A percentile compares a stretch with the other conserved stretches of the same genome.
phyloP scores from a whole-genome alignment of 2,329 filamentous ascomycete genomes.

The Colletotrichum graminicola region DNA sequence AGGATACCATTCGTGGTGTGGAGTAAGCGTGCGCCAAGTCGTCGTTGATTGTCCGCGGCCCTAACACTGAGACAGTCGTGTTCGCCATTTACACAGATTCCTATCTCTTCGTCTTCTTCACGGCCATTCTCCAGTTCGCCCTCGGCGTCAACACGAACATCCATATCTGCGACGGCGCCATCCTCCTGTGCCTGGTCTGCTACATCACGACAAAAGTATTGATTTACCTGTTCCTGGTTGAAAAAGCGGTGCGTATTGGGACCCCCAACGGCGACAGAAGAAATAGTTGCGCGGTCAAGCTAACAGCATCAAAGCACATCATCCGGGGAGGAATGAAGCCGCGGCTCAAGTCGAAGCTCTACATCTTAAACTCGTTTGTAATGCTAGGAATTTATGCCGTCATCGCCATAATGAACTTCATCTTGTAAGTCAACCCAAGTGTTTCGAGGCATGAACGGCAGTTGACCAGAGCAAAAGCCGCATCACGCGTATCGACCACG shows the following conservation, averaged over 20 bases:
- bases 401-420: constrained; percentile 69
- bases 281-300: background rate
- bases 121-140: constrained; percentile 68
- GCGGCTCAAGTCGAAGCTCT: constrained; percentile 68
- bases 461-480: constrained; percentile 58
- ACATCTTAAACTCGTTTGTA: constrained; percentile 71
- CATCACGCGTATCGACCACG: constrained; percentile 66
- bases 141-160: constrained; percentile 66
- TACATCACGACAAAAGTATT: constrained; percentile 75
- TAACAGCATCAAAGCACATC: constrained; percentile 60
- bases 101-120: constrained; percentile 69
- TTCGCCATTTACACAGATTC: constrained; percentile 72
- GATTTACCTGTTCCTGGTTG: constrained; percentile 75
- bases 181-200: constrained; percentile 70
- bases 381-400: constrained; percentile 61
- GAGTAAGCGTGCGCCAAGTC: constrained; percentile 49
- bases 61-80: constrained; percentile 59
- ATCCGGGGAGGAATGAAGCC: constrained; percentile 65
- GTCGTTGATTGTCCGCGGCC: background rate
- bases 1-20: constrained; percentile 58
- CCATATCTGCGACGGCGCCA: constrained; percentile 67
- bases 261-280: no score
- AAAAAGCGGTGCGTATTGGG: constrained; percentile 65
- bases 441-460: background rate
- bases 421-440: constrained; percentile 62